Base-by-base conservation (phyloP, 208 protist species). In the Wallacemonas collosoma region DNA sequence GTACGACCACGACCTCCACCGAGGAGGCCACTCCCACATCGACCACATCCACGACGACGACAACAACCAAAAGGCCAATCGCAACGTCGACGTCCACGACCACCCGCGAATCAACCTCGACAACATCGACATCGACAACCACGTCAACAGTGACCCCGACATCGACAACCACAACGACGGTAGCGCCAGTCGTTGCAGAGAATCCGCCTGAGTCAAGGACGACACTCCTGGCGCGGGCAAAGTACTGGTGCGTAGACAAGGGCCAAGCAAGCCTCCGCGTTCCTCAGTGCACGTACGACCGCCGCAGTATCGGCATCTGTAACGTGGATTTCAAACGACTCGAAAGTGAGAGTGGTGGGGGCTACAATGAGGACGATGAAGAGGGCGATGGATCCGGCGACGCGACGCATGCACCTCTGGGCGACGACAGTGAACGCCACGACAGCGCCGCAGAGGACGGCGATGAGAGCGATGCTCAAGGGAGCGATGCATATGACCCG, bases 221-320 rank as follows among this genome's bases (percentile, higher is more conserved):
- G 26, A 2, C 12, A 14, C 17, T 35, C 2, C 62, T 45, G n/a
- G 73, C 66, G 47, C 74, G 63, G 17, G 44, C 35, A 9, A 53
- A 57, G 41, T 82, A 82, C 69, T 82, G 71, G 74, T 82, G 74
- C 26, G 53, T 53, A 17, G 60, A 71, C 44, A 68, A 48, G 15
- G 6, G 54, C 2, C 2, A 58, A 2, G 65, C 58, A 11, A 58
- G 72, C 11, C 64, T 44, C 1, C 61, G 68, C 12, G 62, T 71
- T n/a, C 15, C 64, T 53, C 48, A 80, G 65, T 89, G 80, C 72
- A 82, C 77, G 26, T 75, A 76, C 15, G 84, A 86, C 54, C 71
- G 75, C 15, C 79, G 70, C 0, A 69, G 58, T 11, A 79, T 86
- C 47, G 84, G 78, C 62, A 69, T 81, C 26, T 89, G 84, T 67